Conservation (phyloP, 768 basidiomycete species). For the Strobilomyces echinocephalus region DNA sequence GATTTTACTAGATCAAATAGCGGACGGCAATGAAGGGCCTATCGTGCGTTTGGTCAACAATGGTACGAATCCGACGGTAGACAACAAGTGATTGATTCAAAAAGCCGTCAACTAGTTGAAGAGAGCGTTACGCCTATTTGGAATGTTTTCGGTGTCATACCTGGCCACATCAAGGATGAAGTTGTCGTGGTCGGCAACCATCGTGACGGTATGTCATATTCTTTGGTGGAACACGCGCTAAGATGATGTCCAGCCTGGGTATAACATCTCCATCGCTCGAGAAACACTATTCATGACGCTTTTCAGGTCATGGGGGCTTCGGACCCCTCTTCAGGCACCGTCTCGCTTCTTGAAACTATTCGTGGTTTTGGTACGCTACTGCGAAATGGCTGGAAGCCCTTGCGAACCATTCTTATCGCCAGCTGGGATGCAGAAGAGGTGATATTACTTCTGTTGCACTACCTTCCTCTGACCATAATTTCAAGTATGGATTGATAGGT, state of each 20-base stretch:
- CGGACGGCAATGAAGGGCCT: slow-evolving; percentile 33
- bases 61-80: slow-evolving; percentile 32
- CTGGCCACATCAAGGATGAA: slow-evolving; percentile 80
- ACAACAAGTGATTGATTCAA: not conserved
- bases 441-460: slow-evolving; percentile 3
- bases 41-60: slow-evolving; percentile 52
- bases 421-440: slow-evolving; percentile 81
- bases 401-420: slow-evolving; percentile 68
- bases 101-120: slow-evolving; percentile 46
- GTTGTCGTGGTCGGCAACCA: slow-evolving; percentile 86
- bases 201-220: slow-evolving; percentile 60
- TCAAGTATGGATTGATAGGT: slow-evolving; percentile 68
- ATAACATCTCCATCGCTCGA: not conserved
- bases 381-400: slow-evolving; percentile 59
- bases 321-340: slow-evolving; percentile 56
- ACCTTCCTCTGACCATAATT: slow-evolving; percentile 1
- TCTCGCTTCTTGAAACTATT: slow-evolving; percentile 50
- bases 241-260: slow-evolving; percentile 22
- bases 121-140: slow-evolving; percentile 84
- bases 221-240: slow-evolving; percentile 1
- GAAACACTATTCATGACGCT: not conserved
- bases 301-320: slow-evolving; percentile 46
- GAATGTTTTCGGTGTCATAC: slow-evolving; percentile 84
- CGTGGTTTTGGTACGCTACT: slow-evolving; percentile 50
- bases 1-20: slow-evolving; percentile 48